Evolutionary conservation across 441 rosid genomes (phyloP).

Genomic region (Populus hybrid): DNA sequence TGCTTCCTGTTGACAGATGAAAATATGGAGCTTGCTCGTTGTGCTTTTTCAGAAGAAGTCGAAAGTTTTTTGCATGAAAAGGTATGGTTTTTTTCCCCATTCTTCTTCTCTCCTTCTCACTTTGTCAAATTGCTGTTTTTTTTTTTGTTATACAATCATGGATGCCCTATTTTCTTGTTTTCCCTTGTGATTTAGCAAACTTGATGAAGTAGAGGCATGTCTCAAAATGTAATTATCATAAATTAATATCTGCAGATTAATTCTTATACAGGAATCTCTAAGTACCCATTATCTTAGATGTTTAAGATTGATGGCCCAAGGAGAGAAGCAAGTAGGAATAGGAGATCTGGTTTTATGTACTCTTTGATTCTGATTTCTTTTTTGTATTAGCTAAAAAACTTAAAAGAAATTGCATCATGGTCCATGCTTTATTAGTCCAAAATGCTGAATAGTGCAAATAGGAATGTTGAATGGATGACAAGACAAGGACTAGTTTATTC

Average conservation of each 20-base stretch:
- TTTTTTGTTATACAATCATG: neutral
- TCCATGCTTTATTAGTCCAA: neutral
- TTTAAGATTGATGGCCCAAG: neutral
- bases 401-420: neutral
- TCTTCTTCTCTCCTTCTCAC: neutral
- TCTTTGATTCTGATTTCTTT: neutral
- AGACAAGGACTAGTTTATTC: neutral
- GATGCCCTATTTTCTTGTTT: neutral
- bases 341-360: neutral
- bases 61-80: constrained; percentile 57
- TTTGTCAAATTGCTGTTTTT: neutral
- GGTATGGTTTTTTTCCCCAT: constrained; percentile 33
- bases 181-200: neutral
- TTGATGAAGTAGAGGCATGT: neutral
- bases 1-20: constrained; percentile 73
- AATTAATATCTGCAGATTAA: too few species aligned
- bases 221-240: neutral
- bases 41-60: constrained; percentile 70
- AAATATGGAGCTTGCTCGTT: constrained; percentile 52
- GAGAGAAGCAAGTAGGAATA: neutral
- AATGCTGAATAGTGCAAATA: neutral
- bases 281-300: too few species aligned
- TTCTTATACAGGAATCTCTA: neutral
- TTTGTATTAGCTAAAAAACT: neutral
- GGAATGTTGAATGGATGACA: neutral